Conservation (phyloP, 805 yeast genomes). For the Yarrowia hollandica region DNA sequence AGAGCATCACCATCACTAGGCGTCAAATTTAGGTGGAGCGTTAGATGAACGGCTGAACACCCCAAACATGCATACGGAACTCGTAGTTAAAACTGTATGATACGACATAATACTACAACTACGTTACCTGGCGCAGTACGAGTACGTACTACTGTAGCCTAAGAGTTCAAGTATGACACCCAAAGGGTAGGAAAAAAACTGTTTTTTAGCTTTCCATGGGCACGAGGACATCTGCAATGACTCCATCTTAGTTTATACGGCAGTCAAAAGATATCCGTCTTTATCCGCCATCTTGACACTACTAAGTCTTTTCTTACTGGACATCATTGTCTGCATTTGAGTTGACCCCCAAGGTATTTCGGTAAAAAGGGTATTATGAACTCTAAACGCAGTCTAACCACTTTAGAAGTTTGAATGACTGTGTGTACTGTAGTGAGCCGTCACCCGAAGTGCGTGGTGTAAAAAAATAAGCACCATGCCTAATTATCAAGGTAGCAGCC, state of each 20-base stretch:
- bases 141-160: no score
- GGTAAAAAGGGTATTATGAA: slow-evolving; percentile 16
- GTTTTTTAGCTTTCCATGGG: no score
- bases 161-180: no score
- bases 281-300: not conserved
- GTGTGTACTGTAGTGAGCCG: not conserved
- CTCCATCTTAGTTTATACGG: not conserved
- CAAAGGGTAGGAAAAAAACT: no score
- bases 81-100: slow-evolving; percentile 4
- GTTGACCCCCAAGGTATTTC: slow-evolving; percentile 27
- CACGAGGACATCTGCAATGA: not conserved
- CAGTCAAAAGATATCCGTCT: not conserved
- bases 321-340: not conserved
- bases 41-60: slow-evolving; percentile 17
- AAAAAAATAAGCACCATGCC: no score
- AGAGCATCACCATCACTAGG: no score
- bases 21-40: not conserved
- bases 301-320: not conserved
- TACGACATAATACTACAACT: no score
- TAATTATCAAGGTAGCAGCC: no score
- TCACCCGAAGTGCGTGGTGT: no score
- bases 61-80: not conserved
- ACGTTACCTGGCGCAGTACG: no score
- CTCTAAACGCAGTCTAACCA: no score
- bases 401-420: no score